Evolutionary conservation across 139 green algal species (phyloP), one percentile per base, ranked within the genome.

Genomic region (Edaphochlamys debaryana): DNA sequence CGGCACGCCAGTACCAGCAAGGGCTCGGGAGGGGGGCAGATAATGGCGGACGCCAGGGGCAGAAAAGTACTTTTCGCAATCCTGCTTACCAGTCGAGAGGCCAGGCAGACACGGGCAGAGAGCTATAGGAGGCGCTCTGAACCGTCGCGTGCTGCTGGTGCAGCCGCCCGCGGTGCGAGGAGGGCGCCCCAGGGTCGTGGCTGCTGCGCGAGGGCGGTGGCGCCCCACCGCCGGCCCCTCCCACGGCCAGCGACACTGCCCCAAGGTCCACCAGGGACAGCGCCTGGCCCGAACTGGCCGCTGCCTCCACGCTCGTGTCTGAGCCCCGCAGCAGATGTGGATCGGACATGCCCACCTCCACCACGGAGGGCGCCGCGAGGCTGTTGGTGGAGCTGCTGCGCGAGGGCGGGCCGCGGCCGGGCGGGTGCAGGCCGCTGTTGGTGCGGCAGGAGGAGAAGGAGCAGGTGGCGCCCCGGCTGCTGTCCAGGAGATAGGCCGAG

Each of bases 381-480:
- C 75, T 81, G 58, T 71, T 81, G 25, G n/a, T 81, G 58, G 75
- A 81, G 58, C 60, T 72, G 60, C 36, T 72, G 3, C 75, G 75
- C 37, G 75, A 81, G 60, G 75, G 75, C 23, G 75, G 75, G 2
- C 75, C 75, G 37, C 75, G 56, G 17, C 9, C 23, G 19, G 19
- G 15, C 54, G 20, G 20, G 15, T 29, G 40, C 22, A 71, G 22
- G 29, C 75, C 75, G 42, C 75, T 81, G 41, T 29, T 72, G 23
- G 75, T 81, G 27, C 75, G 75, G 62, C 60, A 72, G 29, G 75
- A 72, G 34, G 75, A 81, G 41, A 81, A 81, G 60, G 75, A 81
- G 58, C 73, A 70, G 15, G 73, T 69, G 73, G 23, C 40, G 27
- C 36, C 36, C 40, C n/a, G 8, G 23, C 36, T 63, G 60, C 4